These are phyloP conservation scores for Cutaneotrichosporon daszewskae DNA, from an alignment of 1,284 basidiomycete genomes.

Conservation along the genomic window DNA sequence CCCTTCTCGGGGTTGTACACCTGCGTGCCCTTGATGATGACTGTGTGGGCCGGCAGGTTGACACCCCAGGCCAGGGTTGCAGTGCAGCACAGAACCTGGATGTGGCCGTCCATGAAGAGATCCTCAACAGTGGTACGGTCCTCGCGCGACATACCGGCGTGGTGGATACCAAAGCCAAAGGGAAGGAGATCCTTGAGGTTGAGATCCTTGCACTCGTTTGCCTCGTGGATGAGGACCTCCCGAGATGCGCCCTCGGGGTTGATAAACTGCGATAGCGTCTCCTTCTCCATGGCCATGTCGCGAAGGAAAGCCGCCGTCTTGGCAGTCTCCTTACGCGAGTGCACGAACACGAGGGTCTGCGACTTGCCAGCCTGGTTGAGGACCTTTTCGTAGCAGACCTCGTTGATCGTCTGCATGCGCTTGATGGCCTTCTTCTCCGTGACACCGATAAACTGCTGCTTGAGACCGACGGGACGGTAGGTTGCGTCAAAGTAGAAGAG, in stretches of 20 bases:
- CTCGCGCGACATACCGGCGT: constrained; percentile 96
- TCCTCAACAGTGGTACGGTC: constrained; percentile 93
- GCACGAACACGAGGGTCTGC: constrained; percentile 85
- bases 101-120: constrained; percentile 83
- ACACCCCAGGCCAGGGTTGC: constrained; percentile 99
- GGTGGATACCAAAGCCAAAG: constrained; percentile 96
- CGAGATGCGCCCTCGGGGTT: constrained; percentile 81
- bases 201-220: constrained; percentile 73
- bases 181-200: constrained; percentile 86
- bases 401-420: constrained; percentile 95
- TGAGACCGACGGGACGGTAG: constrained; percentile 87
- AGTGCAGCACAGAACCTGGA: constrained; percentile 94
- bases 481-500: constrained; percentile 96
- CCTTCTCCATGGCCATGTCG: constrained; percentile 93
- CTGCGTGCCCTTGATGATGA: constrained; percentile 99
- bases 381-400: constrained; percentile 98
- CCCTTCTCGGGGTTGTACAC: constrained; percentile 99
- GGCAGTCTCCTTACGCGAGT: constrained; percentile 96
- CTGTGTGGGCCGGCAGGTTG: constrained; percentile 94
- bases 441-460: constrained; percentile 95
- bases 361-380: constrained; percentile 81
- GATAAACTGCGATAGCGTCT: constrained; percentile 91
- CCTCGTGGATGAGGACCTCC: constrained; percentile 80
- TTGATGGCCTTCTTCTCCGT: constrained; percentile 99
- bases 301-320: constrained; percentile 95